These are phyloP conservation scores for Maudiozyma humilis DNA, from an alignment of 1,139 yeast species.

Conservation along the genomic window DNA sequence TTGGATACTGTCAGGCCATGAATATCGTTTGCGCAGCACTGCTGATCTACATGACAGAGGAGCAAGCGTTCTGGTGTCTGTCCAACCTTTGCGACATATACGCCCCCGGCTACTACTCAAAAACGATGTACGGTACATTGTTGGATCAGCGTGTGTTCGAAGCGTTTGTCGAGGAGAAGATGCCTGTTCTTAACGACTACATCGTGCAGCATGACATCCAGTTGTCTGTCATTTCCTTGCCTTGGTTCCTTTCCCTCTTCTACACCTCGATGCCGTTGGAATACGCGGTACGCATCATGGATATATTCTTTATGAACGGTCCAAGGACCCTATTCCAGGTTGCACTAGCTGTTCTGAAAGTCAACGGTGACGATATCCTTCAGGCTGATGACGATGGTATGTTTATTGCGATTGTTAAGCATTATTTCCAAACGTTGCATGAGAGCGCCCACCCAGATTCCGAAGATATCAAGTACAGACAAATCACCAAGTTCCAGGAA, in stretches of 20 bases:
- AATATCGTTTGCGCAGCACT: conserved; percentile 93
- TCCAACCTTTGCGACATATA: conserved; percentile 73
- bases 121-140: conserved; percentile 94
- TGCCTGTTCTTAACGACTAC: conserved; percentile 86
- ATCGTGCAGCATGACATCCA: conserved; percentile 75
- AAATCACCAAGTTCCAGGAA: conserved; percentile 81
- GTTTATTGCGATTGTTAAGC: conserved; percentile 75
- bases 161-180: conserved; percentile 74
- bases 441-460: conserved; percentile 75
- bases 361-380: conserved; percentile 78
- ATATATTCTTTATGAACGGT: conserved; percentile 86
- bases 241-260: conserved; percentile 91
- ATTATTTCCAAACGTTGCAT: conserved; percentile 70
- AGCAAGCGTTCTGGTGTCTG: conserved; percentile 94
- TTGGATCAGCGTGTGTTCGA: conserved; percentile 92
- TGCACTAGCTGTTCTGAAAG: conserved; percentile 76
- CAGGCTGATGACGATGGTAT: conserved; percentile 86
- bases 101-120: conserved; percentile 93
- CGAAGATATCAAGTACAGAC: conserved; percentile 51
- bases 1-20: conserved; percentile 99
- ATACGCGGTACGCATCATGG: conserved; percentile 85
- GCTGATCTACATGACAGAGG: conserved; percentile 89
- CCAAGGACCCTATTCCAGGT: conserved; percentile 86
- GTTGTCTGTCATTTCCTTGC: conserved; percentile 85
- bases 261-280: conserved; percentile 91